Conservation (phyloP, 163 green algal genomes). For the Prototheca cutis region DNA sequence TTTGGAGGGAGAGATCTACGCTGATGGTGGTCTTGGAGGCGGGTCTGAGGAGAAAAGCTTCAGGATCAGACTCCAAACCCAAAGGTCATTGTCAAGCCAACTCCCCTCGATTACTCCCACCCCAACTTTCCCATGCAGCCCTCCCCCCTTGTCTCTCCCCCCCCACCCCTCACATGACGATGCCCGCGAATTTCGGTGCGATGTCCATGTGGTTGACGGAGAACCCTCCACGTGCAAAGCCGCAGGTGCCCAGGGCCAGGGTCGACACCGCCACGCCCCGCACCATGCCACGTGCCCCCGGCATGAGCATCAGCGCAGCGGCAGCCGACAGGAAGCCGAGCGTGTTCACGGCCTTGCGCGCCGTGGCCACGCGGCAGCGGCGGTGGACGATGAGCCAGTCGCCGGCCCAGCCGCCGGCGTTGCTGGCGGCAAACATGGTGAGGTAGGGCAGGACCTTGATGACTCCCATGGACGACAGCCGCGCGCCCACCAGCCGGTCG, state of each 20-base stretch:
- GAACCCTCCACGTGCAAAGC: slow-evolving; percentile 75
- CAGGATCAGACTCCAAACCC: too few relatives aligned
- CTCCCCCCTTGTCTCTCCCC: too few relatives aligned
- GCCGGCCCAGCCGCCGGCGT: slow-evolving; percentile 72
- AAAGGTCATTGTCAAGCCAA: too few relatives aligned
- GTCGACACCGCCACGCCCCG: slow-evolving; percentile 51
- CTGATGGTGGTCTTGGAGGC: too few relatives aligned
- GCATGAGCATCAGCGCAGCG: slow-evolving; percentile 64
- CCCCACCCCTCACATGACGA: slow-evolving; percentile 65
- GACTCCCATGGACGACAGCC: slow-evolving; percentile 54
- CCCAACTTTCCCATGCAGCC: too few relatives aligned
- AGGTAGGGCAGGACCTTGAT: slow-evolving; percentile 85
- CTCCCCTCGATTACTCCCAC: neutral
- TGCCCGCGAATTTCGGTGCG: slow-evolving; percentile 80
- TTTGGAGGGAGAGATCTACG: too few relatives aligned
- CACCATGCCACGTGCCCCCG: slow-evolving; percentile 15
- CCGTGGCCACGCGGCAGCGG: slow-evolving; percentile 34
- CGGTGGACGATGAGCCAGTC: slow-evolving; percentile 66
- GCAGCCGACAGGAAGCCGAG: slow-evolving; percentile 51
- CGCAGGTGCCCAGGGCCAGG: slow-evolving; percentile 51
- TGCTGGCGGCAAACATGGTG: slow-evolving; percentile 88
- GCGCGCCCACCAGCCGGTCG: slow-evolving; percentile 49
- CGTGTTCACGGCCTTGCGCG: slow-evolving; percentile 67
- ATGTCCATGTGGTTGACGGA: slow-evolving; percentile 96
- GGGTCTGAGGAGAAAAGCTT: too few relatives aligned